These are phyloP conservation scores for Calonectria pseudoturangicola DNA, from an alignment of 2,329 filamentous ascomycete genomes.

Conservation along the genomic window DNA sequence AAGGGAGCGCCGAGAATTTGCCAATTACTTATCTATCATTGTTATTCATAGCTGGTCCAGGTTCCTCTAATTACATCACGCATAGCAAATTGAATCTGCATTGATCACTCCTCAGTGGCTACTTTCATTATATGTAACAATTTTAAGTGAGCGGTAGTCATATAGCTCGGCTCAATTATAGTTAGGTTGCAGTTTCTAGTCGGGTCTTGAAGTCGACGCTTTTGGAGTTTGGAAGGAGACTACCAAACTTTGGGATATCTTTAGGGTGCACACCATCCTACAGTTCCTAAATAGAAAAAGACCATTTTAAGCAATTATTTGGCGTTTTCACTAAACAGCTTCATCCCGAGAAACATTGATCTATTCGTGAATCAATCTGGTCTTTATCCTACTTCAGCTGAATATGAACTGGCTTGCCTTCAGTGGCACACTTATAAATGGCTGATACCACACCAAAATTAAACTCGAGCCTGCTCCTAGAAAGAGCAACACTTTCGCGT, in stretches of 20 bases:
- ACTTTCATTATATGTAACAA: no score
- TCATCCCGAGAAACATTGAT: neutral
- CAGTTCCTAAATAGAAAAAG: neutral
- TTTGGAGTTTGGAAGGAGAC: no score
- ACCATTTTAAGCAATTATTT: neutral
- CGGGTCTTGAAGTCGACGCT: no score
- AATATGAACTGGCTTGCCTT: conserved; percentile 35
- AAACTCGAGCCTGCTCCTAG: conserved; percentile 37
- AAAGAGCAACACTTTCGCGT: conserved; percentile 37
- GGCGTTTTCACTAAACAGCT: neutral
- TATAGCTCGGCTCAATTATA: no score
- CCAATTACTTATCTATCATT: neutral
- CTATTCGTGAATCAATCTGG: neutral
- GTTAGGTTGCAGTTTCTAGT: no score
- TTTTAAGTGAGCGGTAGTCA: no score
- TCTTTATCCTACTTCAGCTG: conserved; percentile 25
- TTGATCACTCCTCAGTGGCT: no score
- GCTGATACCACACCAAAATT: conserved; percentile 40
- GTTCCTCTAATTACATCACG: neutral
- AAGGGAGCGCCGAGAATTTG: neutral
- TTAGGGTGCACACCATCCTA: neutral
- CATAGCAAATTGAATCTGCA: no score
- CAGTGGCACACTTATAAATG: conserved; percentile 38
- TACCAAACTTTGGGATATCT: neutral
- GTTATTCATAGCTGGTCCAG: conserved; percentile 5